Evolutionary conservation across 805 yeast species (phyloP).

Genomic region (Candida maris): DNA sequence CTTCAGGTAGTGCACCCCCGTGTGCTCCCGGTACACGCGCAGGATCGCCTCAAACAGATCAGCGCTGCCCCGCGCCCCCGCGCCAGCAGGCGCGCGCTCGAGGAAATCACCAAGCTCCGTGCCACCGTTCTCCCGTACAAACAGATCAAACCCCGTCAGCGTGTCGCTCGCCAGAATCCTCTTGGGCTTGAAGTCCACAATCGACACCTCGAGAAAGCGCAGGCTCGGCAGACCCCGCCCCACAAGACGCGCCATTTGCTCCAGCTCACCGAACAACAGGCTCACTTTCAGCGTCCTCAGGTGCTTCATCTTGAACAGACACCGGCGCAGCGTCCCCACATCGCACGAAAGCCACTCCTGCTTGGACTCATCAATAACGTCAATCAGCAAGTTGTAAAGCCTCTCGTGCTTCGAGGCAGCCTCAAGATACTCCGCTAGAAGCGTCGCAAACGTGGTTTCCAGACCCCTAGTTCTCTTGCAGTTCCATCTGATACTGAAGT

Average conservation of each 20-base stretch:
- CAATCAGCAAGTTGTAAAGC: constrained; percentile 20
- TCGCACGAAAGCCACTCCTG: constrained; percentile 8
- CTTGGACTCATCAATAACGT: constrained; percentile 19
- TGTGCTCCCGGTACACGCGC: constrained; percentile 5
- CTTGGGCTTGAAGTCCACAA: constrained; percentile 17
- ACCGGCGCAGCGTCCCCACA: constrained; percentile 4
- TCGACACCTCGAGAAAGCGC: constrained; percentile 18
- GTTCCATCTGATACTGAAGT: constrained; percentile 22
- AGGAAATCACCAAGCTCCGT: constrained; percentile 1
- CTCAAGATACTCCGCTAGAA: constrained; percentile 8
- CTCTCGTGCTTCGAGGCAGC: constrained; percentile 11
- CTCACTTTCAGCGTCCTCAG: constrained; percentile 18
- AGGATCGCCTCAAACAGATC: not conserved
- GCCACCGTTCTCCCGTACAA: constrained; percentile 3
- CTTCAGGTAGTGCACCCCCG: constrained; percentile 18
- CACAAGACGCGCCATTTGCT: constrained; percentile 7
- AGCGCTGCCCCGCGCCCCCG: constrained; percentile 6
- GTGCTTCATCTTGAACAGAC: constrained; percentile 4
- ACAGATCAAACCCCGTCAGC: constrained; percentile 10
- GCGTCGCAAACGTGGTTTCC: constrained; percentile 4
- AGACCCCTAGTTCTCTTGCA: constrained; percentile 7
- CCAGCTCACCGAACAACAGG: constrained; percentile 9
- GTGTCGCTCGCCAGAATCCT: constrained; percentile 12
- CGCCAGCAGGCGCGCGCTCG: constrained; percentile 7
- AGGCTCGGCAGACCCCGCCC: constrained; percentile 3